phyloP scores from a whole-genome alignment of 1,284 basidiomycete species.

The Ganoderma resinaceum region DNA sequence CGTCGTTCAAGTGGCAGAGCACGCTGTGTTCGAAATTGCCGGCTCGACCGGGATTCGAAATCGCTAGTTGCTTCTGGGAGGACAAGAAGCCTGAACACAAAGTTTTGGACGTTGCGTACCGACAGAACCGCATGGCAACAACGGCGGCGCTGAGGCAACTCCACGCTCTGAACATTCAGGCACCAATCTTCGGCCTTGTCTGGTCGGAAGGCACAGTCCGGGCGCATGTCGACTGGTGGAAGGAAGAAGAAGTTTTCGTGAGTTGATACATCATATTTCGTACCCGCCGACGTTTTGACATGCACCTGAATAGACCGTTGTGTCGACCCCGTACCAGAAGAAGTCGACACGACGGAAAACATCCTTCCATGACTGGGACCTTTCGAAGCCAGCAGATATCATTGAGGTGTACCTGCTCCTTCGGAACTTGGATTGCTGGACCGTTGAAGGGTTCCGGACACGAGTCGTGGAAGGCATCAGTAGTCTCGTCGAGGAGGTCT shows the following conservation, averaged over 20 bases:
- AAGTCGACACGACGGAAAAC: slow-evolving; percentile 10
- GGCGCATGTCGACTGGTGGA: slow-evolving; percentile 64
- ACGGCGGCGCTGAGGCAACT: slow-evolving; percentile 57
- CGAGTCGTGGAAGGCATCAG: slow-evolving; percentile 49
- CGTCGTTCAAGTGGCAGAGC: slow-evolving; percentile 59
- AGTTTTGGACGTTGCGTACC: slow-evolving; percentile 57
- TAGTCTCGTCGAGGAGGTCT: slow-evolving; percentile 36
- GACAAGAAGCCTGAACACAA: slow-evolving; percentile 63
- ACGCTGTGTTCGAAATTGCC: slow-evolving; percentile 56
- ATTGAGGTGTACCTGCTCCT: slow-evolving; percentile 59
- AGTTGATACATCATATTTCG: slow-evolving; percentile 34
- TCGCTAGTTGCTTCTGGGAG: slow-evolving; percentile 61
- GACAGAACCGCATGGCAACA: slow-evolving; percentile 65
- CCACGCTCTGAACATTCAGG: slow-evolving; percentile 51
- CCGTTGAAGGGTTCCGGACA: slow-evolving; percentile 36
- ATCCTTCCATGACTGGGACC: slow-evolving; percentile 56
- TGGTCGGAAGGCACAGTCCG: slow-evolving; percentile 60
- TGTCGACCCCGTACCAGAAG: slow-evolving; percentile 54
- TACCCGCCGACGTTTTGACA: slow-evolving; percentile 6
- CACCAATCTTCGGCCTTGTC: slow-evolving; percentile 60
- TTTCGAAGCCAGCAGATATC: slow-evolving; percentile 53
- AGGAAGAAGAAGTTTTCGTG: slow-evolving; percentile 39
- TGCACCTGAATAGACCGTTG: slow-evolving; percentile 45
- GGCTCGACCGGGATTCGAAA: slow-evolving; percentile 55
- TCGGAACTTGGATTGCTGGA: slow-evolving; percentile 62